Conservation (phyloP, 1,284 basidiomycete species). For the Fomes fomentarius region DNA sequence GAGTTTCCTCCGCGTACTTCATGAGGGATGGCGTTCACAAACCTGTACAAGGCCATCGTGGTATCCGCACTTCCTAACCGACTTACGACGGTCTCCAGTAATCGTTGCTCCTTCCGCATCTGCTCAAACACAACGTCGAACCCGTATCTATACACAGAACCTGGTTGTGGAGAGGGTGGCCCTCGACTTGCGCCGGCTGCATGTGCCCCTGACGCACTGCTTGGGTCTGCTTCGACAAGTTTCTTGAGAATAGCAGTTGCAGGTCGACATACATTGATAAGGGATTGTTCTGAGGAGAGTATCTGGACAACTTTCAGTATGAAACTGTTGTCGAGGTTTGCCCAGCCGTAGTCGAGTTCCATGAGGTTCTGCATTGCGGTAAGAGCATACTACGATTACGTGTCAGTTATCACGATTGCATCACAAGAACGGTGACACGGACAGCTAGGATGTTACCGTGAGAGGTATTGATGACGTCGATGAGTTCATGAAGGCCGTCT, state of each 20-base stretch:
- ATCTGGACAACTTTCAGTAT: constrained; percentile 83
- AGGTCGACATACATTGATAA: constrained; percentile 96
- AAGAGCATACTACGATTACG: constrained; percentile 69
- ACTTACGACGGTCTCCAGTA: constrained; percentile 79
- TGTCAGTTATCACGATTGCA: constrained; percentile 1
- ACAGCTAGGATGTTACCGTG: constrained; percentile 90
- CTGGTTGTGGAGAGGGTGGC: constrained; percentile 54
- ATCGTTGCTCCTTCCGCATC: constrained; percentile 67
- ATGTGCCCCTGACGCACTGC: constrained; percentile 59
- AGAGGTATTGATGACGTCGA: constrained; percentile 67
- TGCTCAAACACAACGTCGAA: constrained; percentile 84
- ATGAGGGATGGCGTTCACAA: constrained; percentile 26
- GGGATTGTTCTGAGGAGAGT: constrained; percentile 72
- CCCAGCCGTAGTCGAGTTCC: constrained; percentile 85
- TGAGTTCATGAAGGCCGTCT: constrained; percentile 77
- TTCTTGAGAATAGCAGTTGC: constrained; percentile 93
- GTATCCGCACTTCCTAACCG: constrained; percentile 83
- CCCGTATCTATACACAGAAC: constrained; percentile 79
- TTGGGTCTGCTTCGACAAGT: constrained; percentile 81
- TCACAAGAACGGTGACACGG: constrained; percentile 30
- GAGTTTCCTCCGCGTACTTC: not conserved
- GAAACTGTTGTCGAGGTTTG: constrained; percentile 69
- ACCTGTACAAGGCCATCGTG: constrained; percentile 86
- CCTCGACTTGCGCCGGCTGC: constrained; percentile 63
- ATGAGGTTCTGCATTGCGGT: constrained; percentile 86